These are phyloP conservation scores for Neonectria neomacrospora DNA, from an alignment of 2,329 filamentous ascomycete species.

Conservation along the genomic window DNA sequence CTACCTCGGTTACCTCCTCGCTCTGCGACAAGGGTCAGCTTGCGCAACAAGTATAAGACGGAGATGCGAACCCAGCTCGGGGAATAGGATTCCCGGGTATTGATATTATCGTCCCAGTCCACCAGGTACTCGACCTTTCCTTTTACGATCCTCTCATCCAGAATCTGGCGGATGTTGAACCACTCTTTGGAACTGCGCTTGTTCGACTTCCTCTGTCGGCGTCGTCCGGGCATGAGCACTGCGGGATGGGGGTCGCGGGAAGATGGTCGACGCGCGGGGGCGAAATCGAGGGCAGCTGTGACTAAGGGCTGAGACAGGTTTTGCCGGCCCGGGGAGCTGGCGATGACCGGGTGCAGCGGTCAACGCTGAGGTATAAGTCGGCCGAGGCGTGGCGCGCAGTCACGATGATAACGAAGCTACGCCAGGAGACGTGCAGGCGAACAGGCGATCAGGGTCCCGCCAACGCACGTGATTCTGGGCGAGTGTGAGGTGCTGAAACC, in stretches of 20 bases:
- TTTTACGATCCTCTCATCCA: constrained; percentile 47
- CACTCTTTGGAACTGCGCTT: constrained; percentile 43
- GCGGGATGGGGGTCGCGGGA: constrained; percentile 20
- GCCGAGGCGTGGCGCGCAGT: constrained; percentile 42
- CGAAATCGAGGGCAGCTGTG: constrained; percentile 19
- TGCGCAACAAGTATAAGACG: constrained; percentile 11
- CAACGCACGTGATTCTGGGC: constrained; percentile 42
- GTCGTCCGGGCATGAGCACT: constrained; percentile 50
- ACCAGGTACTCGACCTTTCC: constrained; percentile 50
- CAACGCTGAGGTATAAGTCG: constrained; percentile 49
- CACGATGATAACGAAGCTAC: constrained; percentile 40
- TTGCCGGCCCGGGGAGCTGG: constrained; percentile 30
- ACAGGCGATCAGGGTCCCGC: constrained; percentile 40
- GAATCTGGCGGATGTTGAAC: constrained; percentile 50
- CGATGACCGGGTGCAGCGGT: constrained; percentile 44
- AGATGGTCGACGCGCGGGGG: constrained; percentile 9
- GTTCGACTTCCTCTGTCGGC: constrained; percentile 37
- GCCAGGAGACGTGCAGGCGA: constrained; percentile 37
- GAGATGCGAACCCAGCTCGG: constrained; percentile 49
- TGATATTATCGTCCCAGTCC: constrained; percentile 51
- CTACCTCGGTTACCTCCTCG: constrained; percentile 46
- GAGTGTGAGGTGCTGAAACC: constrained; percentile 25
- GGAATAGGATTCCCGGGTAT: constrained; percentile 47
- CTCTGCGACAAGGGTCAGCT: constrained; percentile 43
- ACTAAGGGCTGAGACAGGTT: constrained; percentile 26